Evolutionary conservation across 2,329 filamentous ascomycete genomes (phyloP).

Genomic region (Pseudocercospora fijiensis): DNA sequence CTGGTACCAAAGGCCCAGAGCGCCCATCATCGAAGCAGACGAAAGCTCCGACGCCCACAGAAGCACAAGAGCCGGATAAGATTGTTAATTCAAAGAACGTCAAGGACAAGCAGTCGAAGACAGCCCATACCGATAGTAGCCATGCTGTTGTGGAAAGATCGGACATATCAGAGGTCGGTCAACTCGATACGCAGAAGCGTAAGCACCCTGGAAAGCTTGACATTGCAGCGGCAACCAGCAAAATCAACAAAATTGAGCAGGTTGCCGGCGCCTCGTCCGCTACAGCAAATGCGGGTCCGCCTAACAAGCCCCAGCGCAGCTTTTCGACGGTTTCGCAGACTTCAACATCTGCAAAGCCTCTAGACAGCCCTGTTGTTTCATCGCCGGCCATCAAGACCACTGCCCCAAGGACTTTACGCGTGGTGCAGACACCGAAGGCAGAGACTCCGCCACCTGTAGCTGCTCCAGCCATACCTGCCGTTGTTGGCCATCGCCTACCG

Average conservation of each 20-base stretch:
- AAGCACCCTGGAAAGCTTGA: conserved; percentile 51
- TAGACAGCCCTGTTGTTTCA: conserved; percentile 54
- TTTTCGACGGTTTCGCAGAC: conserved; percentile 43
- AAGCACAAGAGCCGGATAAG: background rate
- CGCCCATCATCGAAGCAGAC: background rate
- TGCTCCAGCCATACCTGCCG: conserved; percentile 39
- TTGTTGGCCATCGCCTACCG: conserved; percentile 42
- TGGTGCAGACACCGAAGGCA: conserved; percentile 65
- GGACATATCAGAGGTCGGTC: conserved; percentile 22
- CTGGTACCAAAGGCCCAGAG: background rate
- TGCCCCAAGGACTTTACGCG: conserved; percentile 65
- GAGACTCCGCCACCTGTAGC: conserved; percentile 53
- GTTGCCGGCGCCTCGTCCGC: conserved; percentile 42
- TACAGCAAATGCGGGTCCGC: conserved; percentile 42
- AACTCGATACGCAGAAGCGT: conserved; percentile 31
- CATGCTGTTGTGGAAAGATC: conserved; percentile 19
- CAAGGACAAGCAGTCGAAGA: background rate
- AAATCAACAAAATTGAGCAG: conserved; percentile 30
- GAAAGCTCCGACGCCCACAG: background rate
- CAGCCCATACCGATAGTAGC: background rate
- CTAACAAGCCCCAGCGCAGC: conserved; percentile 2
- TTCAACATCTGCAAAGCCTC: conserved; percentile 53
- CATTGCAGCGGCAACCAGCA: conserved; percentile 43
- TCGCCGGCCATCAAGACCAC: conserved; percentile 46
- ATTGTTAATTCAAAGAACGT: background rate